These are phyloP conservation scores for Crucibulum laeve DNA, from an alignment of 768 basidiomycete genomes.

Conservation along the genomic window DNA sequence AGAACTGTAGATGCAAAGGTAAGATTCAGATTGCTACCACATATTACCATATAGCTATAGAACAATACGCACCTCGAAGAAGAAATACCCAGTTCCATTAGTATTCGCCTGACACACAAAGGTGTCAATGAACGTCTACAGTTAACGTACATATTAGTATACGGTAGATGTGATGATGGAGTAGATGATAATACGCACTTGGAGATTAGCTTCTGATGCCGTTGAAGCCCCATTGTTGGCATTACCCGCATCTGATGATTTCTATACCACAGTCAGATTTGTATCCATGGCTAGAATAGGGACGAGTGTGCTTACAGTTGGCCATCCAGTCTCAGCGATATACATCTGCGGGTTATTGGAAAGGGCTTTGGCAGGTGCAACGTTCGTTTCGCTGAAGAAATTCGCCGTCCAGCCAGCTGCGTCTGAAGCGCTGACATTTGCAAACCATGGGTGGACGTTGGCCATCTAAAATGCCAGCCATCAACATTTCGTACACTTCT, in stretches of 20 bases:
- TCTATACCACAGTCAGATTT: constrained; percentile 23
- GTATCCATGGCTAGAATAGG: not conserved
- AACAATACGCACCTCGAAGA: constrained; percentile 56
- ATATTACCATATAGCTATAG: not conserved
- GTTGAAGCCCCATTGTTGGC: constrained; percentile 64
- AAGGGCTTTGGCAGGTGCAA: constrained; percentile 47
- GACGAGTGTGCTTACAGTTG: constrained; percentile 8
- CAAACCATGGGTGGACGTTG: constrained; percentile 95
- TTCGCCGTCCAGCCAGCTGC: constrained; percentile 78
- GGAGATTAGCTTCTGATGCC: constrained; percentile 60
- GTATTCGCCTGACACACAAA: constrained; percentile 86
- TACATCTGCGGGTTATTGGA: constrained; percentile 78
- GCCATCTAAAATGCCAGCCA: constrained; percentile 53
- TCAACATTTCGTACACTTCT: not conserved
- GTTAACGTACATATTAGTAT: constrained; percentile 8
- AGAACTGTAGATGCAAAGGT: constrained; percentile 39
- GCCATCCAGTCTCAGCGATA: constrained; percentile 87
- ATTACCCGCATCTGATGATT: constrained; percentile 54
- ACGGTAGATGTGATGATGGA: not conserved
- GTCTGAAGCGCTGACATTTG: constrained; percentile 59
- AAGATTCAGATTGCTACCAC: not conserved
- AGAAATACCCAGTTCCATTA: constrained; percentile 85
- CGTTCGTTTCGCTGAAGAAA: constrained; percentile 73
- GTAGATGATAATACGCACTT: constrained; percentile 25
- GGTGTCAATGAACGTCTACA: constrained; percentile 73